A percentile compares a stretch with the other conserved stretches of the same genome.
These are phyloP conservation scores for Ogataea kodamae DNA, from an alignment of 805 yeast species.

Conservation along the genomic window DNA sequence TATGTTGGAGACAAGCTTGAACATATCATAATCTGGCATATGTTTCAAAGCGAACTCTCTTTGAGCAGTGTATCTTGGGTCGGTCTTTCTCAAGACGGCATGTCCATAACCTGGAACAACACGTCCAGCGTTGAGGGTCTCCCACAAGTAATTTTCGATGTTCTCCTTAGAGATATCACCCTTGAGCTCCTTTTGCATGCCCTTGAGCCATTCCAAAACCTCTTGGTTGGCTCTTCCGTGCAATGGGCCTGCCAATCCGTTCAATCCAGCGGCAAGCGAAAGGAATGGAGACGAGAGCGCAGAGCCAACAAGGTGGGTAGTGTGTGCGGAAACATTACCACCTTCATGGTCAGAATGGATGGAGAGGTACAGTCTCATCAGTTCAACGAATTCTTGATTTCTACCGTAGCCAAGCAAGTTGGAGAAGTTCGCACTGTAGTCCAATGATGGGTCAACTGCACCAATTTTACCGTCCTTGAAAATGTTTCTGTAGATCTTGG, in stretches of 20 bases:
- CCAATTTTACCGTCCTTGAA: conserved; percentile 76
- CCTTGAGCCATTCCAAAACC: conserved; percentile 76
- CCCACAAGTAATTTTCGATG: conserved; percentile 76
- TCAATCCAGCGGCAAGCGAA: conserved; percentile 76
- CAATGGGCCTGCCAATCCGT: conserved; percentile 84
- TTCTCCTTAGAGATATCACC: conserved; percentile 68
- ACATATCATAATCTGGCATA: conserved; percentile 75
- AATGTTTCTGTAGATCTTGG: conserved; percentile 79
- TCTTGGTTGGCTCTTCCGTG: conserved; percentile 90
- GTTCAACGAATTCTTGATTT: conserved; percentile 68
- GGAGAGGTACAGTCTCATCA: conserved; percentile 76
- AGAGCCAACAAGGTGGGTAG: conserved; percentile 82
- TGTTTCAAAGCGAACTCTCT: conserved; percentile 74
- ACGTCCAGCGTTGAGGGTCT: conserved; percentile 74
- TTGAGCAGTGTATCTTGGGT: conserved; percentile 84
- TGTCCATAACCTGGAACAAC: conserved; percentile 90
- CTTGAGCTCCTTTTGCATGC: conserved; percentile 60
- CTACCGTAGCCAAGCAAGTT: conserved; percentile 57
- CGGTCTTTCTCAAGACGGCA: conserved; percentile 84
- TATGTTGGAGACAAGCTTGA: conserved; percentile 72
- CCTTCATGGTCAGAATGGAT: conserved; percentile 90
- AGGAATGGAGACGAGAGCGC: conserved; percentile 77
- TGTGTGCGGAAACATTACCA: conserved; percentile 85
- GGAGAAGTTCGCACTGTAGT: conserved; percentile 63
- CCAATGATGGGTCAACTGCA: conserved; percentile 47